Evolutionary conservation across 169 alveolate genomes (phyloP), one percentile per base, ranked within the genome.

Genomic region (Cryptosporidium sp.): DNA sequence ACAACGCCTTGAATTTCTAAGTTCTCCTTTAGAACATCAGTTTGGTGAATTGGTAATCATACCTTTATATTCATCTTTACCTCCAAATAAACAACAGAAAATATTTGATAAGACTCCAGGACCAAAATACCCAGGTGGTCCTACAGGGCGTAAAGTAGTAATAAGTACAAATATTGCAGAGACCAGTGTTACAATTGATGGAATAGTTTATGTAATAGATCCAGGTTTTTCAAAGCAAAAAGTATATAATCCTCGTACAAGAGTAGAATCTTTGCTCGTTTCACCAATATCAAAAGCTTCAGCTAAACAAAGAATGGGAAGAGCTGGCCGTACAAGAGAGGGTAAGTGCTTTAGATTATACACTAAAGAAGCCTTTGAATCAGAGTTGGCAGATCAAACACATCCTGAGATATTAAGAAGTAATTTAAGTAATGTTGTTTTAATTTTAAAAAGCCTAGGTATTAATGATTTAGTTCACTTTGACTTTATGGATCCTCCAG

Each of bases 131-230:
- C 92, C 93, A 41, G 99, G 98, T 16, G 96, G 97, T 23, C 96
- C 96, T 67, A 71, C 92, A 29, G 99, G 99, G 7, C 86, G 98
- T 31, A 91, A 92, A 68, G 84, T 93, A 21, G 89, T 85, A 10
- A 96, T 99, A 33, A 96, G 99, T 35, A 99, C 99, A 21, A 99
- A 99, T 94, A 97, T 99, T 37, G 99, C 99, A 0, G 99, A 99
- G 93, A 98, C 99, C 12, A 97, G 99, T 62, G 93, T 99, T 62
- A 99, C 99, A 18, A 98, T 99, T 31, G 99, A 99, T 93, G 99
- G 99, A 33, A 96, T 99, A 65, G 99, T 98, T 26, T 98, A 98
- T 86, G 99, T 99, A n/a, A 97, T 99, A 33, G 99, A 99, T 93
- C 99, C 99, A 23, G 99, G 99, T 12, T 97, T 98, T 93, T 94